Base-by-base conservation (phyloP, 192 early-diverging fungal species). In the Entomortierella beljakovae region DNA sequence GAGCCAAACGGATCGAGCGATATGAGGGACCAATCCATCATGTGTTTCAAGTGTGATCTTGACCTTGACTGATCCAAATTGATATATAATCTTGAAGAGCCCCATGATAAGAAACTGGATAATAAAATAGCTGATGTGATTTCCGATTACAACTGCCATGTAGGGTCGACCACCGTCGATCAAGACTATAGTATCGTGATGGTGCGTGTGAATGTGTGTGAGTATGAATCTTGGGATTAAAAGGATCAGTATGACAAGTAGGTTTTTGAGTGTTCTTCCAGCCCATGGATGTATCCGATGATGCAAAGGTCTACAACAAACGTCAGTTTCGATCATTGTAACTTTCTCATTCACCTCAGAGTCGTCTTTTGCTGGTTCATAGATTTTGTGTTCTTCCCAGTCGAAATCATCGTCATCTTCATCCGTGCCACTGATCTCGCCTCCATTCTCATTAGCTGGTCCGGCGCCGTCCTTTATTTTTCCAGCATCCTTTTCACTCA, bases 21-120 rank as follows among this genome's bases (percentile, higher is more conserved):
- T 55, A 13, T 57, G 46, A 0, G 60, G 73, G 1, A 76, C 73
- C 15, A 76, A 28, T 16, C 43, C 64, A 20, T 76, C 73, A 13
- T 76, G 65, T 2, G 73, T 68, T 64, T 76, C 73, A 22, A 76
- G 60, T 31, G 48, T 68, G 59, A 76, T 67, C 46, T 76, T 76
- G 60, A 62, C 53, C 16, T 61, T 61, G 40, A 76, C 64, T 0
- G 73, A 54, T 1, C 73, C 73, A 61, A 60, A 67, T 1, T 38
- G 32, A 57, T 75, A 57, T 23, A 61, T 65, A 11, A 75, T 50
- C 40, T 75, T 75, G 31, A 75, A 75, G n/a, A 75, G 29, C 0
- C 40, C 56, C 57, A 65, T 65, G 51, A 61, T 58, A 16, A 75
- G 38, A 20, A 75, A 42, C 38, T 67, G 71, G 29, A 67, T 67